phyloP scores from a whole-genome alignment of 2,329 filamentous ascomycete genomes.

The Nemania sp. region DNA sequence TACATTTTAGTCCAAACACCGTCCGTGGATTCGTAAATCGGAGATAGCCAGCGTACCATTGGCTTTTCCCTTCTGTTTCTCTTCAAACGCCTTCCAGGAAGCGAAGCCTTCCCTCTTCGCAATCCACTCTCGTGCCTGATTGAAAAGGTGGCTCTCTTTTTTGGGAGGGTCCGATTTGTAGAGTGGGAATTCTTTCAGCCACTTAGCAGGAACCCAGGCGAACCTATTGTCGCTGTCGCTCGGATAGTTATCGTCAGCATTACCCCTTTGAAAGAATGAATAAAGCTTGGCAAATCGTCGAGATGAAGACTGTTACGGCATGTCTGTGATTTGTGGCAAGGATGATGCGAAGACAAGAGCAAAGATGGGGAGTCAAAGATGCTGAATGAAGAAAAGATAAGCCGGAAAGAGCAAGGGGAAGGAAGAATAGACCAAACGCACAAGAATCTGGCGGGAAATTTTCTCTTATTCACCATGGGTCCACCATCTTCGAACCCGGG shows the following conservation, averaged over 20 bases:
- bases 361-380: background rate
- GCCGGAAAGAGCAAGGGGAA: background rate
- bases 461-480: conserved; percentile 39
- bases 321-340: too few relatives aligned
- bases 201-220: conserved; percentile 32
- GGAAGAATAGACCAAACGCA: conserved; percentile 4
- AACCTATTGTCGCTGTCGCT: conserved; percentile 37
- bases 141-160: conserved; percentile 28
- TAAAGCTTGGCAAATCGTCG: too few relatives aligned
- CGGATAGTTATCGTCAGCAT: conserved; percentile 1
- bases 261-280: background rate
- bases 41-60: conserved; percentile 21
- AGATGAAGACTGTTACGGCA: too few relatives aligned
- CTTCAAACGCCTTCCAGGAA: conserved; percentile 34
- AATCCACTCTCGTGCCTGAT: conserved; percentile 36
- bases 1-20: background rate
- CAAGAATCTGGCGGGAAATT: conserved; percentile 48
- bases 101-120: conserved; percentile 34
- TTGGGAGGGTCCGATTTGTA: conserved; percentile 24
- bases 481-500: conserved; percentile 45
- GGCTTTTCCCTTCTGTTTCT: conserved; percentile 7
- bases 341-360: too few relatives aligned
- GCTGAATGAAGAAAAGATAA: background rate
- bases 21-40: background rate
- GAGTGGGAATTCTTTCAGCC: conserved; percentile 33